phyloP scores from a whole-genome alignment of 1,284 basidiomycete species.

The Calocybe gambosa region DNA sequence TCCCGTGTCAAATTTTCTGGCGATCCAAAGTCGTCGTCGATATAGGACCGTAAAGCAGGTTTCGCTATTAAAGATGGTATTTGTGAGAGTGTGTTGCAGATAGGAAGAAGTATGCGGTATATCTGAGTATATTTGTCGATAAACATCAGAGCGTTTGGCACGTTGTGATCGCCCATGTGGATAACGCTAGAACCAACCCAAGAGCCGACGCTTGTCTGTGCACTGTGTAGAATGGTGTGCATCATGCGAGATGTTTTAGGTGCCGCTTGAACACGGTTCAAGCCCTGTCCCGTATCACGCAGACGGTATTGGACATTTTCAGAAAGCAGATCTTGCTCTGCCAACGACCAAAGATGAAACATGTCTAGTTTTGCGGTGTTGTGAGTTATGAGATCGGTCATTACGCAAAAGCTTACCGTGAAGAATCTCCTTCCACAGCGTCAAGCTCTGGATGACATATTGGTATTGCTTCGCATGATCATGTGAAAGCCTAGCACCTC shows the following conservation, averaged over 20 bases:
- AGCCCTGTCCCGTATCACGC: slow-evolving; percentile 76
- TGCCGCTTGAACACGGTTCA: slow-evolving; percentile 76
- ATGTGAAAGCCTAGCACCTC: slow-evolving; percentile 72
- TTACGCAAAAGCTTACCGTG: slow-evolving; percentile 45
- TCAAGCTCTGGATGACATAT: slow-evolving; percentile 77
- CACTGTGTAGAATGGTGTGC: slow-evolving; percentile 75
- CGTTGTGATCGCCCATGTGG: slow-evolving; percentile 68
- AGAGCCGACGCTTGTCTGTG: slow-evolving; percentile 68
- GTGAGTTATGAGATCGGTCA: neutral
- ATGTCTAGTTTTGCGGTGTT: slow-evolving; percentile 46
- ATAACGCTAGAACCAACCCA: slow-evolving; percentile 67
- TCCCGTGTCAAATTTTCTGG: slow-evolving; percentile 59
- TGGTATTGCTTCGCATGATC: slow-evolving; percentile 78
- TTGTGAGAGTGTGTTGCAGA: slow-evolving; percentile 70
- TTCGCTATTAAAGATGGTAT: slow-evolving; percentile 59
- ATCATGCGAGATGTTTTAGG: slow-evolving; percentile 82
- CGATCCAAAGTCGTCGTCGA: slow-evolving; percentile 74
- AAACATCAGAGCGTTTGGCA: slow-evolving; percentile 81
- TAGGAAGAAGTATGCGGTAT: slow-evolving; percentile 77
- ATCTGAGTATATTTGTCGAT: slow-evolving; percentile 86
- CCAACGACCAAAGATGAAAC: slow-evolving; percentile 77
- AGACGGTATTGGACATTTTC: slow-evolving; percentile 67
- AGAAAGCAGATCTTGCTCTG: slow-evolving; percentile 73
- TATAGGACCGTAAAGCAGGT: slow-evolving; percentile 66
- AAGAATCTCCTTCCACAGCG: slow-evolving; percentile 76